Evolutionary conservation across 2,329 filamentous ascomycete genomes (phyloP).

Genomic region (Cladosporium sphaerospermum): DNA sequence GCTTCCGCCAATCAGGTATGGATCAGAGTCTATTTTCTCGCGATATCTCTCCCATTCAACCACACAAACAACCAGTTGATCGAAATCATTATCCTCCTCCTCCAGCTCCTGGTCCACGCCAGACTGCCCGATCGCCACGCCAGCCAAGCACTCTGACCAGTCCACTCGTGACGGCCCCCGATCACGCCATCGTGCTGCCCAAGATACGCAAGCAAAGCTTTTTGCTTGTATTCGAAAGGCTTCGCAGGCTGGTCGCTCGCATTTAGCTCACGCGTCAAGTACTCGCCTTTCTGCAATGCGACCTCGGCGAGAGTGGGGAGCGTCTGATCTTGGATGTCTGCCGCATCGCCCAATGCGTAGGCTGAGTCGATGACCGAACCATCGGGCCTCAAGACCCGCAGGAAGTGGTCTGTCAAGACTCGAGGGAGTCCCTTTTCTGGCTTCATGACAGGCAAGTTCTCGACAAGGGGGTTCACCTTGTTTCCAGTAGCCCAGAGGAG

Average conservation of each 20-base stretch:
- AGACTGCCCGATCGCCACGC: conserved; percentile 37
- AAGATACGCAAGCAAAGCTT: conserved; percentile 36
- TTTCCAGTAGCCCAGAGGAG: conserved; percentile 37
- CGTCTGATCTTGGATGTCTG: conserved; percentile 33
- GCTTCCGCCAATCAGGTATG: too few species aligned
- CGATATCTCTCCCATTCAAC: conserved; percentile 27
- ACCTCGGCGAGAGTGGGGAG: conserved; percentile 35
- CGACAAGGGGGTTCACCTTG: conserved; percentile 29
- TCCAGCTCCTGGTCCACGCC: conserved; percentile 27
- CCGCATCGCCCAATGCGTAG: conserved; percentile 34
- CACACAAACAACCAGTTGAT: conserved; percentile 22
- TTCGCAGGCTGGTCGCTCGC: conserved; percentile 8
- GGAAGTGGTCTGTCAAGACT: conserved; percentile 31
- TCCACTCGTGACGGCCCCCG: conserved; percentile 35
- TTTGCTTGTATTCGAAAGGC: conserved; percentile 36
- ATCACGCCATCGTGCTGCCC: conserved; percentile 39
- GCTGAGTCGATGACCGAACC: conserved; percentile 23
- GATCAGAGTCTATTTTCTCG: conserved; percentile 19
- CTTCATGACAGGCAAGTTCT: conserved; percentile 29
- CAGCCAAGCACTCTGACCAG: conserved; percentile 37
- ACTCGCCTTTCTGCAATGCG: conserved; percentile 35
- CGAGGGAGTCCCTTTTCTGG: conserved; percentile 30
- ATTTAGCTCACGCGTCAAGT: conserved; percentile 29
- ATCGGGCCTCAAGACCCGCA: conserved; percentile 27
- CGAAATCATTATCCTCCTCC: conserved; percentile 26